phyloP scores from a whole-genome alignment of 2,329 filamentous ascomycete genomes.

The Lecanicillium sp. region DNA sequence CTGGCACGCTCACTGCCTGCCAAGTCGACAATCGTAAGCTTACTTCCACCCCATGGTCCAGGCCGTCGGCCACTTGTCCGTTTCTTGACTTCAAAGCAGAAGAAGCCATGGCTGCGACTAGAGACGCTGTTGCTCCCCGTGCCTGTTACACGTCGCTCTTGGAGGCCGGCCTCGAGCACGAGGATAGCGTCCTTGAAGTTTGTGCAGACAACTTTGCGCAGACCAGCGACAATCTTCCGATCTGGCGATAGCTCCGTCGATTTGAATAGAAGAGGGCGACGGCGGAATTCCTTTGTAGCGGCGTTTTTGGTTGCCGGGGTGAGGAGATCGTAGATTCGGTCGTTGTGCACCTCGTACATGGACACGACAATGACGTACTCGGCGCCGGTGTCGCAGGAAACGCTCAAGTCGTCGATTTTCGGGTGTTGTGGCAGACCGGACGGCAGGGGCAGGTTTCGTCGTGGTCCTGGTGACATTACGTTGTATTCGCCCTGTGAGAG shows the following conservation, averaged over 20 bases:
- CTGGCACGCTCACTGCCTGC: constrained; percentile 90
- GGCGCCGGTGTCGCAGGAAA: constrained; percentile 51
- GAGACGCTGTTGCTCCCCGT: constrained; percentile 91
- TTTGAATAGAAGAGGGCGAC: constrained; percentile 87
- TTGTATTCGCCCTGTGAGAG: constrained; percentile 38
- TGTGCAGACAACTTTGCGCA: constrained; percentile 83
- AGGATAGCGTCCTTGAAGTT: constrained; percentile 77
- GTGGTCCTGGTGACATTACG: constrained; percentile 40
- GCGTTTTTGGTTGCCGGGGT: constrained; percentile 53
- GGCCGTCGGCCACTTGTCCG: constrained; percentile 39
- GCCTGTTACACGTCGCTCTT: constrained; percentile 79
- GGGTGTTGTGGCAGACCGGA: constrained; percentile 67
- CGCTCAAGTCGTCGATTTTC: constrained; percentile 61
- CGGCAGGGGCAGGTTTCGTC: constrained; percentile 53
- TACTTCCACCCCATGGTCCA: constrained; percentile 64
- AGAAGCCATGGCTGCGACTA: constrained; percentile 91
- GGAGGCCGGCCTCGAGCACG: constrained; percentile 81
- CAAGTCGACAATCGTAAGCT: constrained; percentile 82
- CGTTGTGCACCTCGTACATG: constrained; percentile 99
- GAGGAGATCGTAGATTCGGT: constrained; percentile 91
- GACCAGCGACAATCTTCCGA: constrained; percentile 86
- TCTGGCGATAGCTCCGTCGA: constrained; percentile 81
- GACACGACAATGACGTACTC: constrained; percentile 87
- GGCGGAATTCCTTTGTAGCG: constrained; percentile 60
- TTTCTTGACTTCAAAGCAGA: constrained; percentile 92